Percentiles rank a stretch among this genome's conserved stretches.
Evolutionary conservation across 257 asterid species (phyloP).

Genomic region (Avicennia marina): DNA sequence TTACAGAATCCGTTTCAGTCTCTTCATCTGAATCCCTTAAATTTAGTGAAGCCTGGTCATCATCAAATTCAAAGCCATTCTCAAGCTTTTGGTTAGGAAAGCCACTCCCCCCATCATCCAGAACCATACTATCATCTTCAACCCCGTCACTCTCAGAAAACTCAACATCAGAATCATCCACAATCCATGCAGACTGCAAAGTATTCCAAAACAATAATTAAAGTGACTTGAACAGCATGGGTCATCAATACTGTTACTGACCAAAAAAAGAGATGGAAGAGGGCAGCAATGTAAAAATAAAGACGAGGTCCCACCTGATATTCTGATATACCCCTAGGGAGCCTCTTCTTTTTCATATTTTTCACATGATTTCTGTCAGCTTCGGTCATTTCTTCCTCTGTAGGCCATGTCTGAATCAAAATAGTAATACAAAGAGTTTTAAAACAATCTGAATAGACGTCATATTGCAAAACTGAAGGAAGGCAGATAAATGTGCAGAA

Average conservation of each 20-base stretch:
- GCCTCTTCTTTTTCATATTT: conserved; percentile 56
- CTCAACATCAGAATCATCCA: conserved; percentile 69
- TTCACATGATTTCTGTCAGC: conserved; percentile 55
- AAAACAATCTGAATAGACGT: conserved; percentile 4
- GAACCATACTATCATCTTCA: conserved; percentile 71
- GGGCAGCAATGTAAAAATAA: conserved; percentile 3
- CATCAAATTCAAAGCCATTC: conserved; percentile 61
- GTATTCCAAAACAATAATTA: conserved; percentile 9
- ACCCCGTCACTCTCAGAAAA: conserved; percentile 57
- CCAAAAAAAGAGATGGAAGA: neutral
- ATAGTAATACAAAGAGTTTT: conserved; percentile 12
- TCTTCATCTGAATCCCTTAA: conserved; percentile 72
- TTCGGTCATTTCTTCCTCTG: conserved; percentile 95
- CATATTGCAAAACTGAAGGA: conserved; percentile 7
- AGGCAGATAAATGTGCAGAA: conserved; percentile 4
- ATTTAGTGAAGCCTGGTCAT: conserved; percentile 66
- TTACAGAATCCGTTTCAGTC: conserved; percentile 72
- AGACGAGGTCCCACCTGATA: conserved; percentile 59
- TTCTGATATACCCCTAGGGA: conserved; percentile 84
- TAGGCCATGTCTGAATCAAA: conserved; percentile 85
- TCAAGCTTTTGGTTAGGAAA: conserved; percentile 31
- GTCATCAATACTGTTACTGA: neutral
- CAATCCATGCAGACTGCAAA: conserved; percentile 96
- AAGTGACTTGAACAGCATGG: neutral
- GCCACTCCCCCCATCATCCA: conserved; percentile 59